These are phyloP conservation scores for Verticillium klebahnii DNA, from an alignment of 2,329 filamentous ascomycete genomes.

Conservation along the genomic window DNA sequence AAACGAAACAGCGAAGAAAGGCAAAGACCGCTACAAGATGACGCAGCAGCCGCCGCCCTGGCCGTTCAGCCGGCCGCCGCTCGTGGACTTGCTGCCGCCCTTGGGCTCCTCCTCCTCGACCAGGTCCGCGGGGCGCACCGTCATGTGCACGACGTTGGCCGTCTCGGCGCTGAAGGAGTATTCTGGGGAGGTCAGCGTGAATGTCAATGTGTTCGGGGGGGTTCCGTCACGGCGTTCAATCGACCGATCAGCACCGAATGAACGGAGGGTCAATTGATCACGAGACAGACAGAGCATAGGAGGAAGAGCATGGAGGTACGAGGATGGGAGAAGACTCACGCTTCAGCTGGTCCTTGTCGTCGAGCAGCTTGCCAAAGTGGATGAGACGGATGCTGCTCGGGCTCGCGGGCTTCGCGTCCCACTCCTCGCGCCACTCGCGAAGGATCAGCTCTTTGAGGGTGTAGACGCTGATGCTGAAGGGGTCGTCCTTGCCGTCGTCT, in stretches of 20 bases:
- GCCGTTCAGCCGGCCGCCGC: conserved; percentile 34
- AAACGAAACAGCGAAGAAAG: conserved; percentile 12
- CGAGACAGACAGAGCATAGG: too few relatives aligned
- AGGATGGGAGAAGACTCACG: conserved; percentile 49
- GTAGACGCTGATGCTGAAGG: conserved; percentile 87
- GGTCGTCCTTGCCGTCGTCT: conserved; percentile 60
- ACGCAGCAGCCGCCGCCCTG: conserved; percentile 44
- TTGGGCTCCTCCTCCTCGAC: conserved; percentile 76
- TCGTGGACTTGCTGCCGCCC: conserved; percentile 49
- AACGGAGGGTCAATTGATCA: too few relatives aligned
- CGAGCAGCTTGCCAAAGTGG: conserved; percentile 83
- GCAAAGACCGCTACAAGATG: conserved; percentile 36
- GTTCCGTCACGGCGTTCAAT: neutral
- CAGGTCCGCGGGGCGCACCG: conserved; percentile 79
- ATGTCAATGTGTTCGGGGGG: neutral
- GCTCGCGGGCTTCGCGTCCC: conserved; percentile 81
- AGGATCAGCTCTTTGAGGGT: conserved; percentile 92
- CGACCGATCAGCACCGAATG: neutral
- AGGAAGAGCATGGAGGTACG: neutral
- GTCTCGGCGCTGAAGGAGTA: conserved; percentile 71
- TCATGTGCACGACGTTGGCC: conserved; percentile 92
- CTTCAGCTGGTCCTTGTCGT: conserved; percentile 80
- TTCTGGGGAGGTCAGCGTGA: conserved; percentile 42
- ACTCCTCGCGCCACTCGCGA: conserved; percentile 88
- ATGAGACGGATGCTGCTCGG: conserved; percentile 89